A percentile compares a stretch with the other conserved stretches of the same genome.
Conservation (phyloP, 805 yeast species). For the Myxozyma udenii region DNA sequence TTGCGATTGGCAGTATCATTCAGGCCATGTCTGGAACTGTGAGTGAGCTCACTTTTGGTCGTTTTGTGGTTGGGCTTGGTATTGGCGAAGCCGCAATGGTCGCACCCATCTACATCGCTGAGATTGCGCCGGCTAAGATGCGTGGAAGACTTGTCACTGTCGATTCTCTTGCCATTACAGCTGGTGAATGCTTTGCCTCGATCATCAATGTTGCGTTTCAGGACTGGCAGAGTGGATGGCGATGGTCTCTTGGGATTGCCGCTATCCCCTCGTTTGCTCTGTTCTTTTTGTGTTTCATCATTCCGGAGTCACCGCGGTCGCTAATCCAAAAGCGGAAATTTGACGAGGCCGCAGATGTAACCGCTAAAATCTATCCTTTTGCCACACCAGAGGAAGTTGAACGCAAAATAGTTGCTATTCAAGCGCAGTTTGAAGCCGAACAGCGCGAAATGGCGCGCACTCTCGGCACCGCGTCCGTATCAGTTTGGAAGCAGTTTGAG, state of each 20-base stretch:
- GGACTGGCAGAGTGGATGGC: slow-evolving; percentile 79
- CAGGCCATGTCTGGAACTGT: slow-evolving; percentile 78
- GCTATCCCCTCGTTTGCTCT: slow-evolving; percentile 85
- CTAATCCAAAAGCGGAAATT: slow-evolving; percentile 67
- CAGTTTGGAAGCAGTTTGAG: slow-evolving; percentile 34
- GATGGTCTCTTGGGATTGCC: slow-evolving; percentile 84
- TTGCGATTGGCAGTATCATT: slow-evolving; percentile 77
- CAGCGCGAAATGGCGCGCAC: slow-evolving; percentile 24
- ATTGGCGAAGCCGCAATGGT: slow-evolving; percentile 92
- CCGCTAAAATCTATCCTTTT: slow-evolving; percentile 58
- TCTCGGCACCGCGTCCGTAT: too few species aligned
- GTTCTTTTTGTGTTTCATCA: slow-evolving; percentile 68
- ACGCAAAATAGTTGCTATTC: slow-evolving; percentile 54
- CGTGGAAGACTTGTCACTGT: slow-evolving; percentile 88
- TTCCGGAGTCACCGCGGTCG: slow-evolving; percentile 95
- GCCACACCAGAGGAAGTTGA: slow-evolving; percentile 45
- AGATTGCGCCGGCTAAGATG: slow-evolving; percentile 79
- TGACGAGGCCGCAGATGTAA: slow-evolving; percentile 65
- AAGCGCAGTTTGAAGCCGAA: slow-evolving; percentile 42
- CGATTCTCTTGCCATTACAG: slow-evolving; percentile 84
- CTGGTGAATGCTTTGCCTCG: slow-evolving; percentile 92
- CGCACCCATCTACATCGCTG: slow-evolving; percentile 91
- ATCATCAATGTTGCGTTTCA: slow-evolving; percentile 86
- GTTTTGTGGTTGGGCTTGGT: slow-evolving; percentile 95
- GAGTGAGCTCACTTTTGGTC: slow-evolving; percentile 88